Conservation (phyloP, 2,329 filamentous ascomycete species). For the Phyllosticta paracitricarpa region DNA sequence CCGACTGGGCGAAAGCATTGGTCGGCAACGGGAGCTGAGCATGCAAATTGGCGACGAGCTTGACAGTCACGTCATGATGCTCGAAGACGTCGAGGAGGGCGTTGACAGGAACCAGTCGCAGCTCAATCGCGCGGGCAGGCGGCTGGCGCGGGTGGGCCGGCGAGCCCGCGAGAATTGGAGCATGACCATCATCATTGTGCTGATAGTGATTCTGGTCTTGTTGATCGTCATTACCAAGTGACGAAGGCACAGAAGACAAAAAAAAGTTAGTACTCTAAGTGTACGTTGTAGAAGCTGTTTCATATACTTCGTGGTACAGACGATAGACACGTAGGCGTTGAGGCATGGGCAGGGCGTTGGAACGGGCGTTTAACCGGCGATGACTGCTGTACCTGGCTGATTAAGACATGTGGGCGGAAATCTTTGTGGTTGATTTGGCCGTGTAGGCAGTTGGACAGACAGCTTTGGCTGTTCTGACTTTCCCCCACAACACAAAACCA, state of each 20-base stretch:
- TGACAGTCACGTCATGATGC: conserved; percentile 75
- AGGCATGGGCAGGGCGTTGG: background rate
- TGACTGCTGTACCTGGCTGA: too few species aligned
- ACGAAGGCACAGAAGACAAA: background rate
- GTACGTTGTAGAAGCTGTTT: background rate
- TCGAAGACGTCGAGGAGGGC: conserved; percentile 78
- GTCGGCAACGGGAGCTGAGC: conserved; percentile 80
- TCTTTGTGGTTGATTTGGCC: too few species aligned
- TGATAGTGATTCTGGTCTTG: conserved; percentile 74
- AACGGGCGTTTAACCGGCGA: background rate
- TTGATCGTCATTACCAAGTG: conserved; percentile 75
- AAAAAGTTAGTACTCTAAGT: background rate
- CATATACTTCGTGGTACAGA: background rate
- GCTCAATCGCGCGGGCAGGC: conserved; percentile 62
- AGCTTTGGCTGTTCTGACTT: background rate
- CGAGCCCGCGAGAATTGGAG: conserved; percentile 80
- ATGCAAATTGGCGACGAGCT: conserved; percentile 96
- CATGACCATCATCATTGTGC: conserved; percentile 65
- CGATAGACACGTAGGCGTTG: background rate
- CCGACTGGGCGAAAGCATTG: conserved; percentile 71
- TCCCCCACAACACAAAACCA: background rate
- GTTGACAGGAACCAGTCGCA: conserved; percentile 72
- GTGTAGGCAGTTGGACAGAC: too few species aligned
- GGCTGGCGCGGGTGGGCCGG: conserved; percentile 61
- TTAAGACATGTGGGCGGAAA: too few species aligned